Evolutionary conservation across 192 early-diverging fungal genomes (phyloP), one percentile per base, ranked within the genome.

Genomic region (Entrophospora sp.): DNA sequence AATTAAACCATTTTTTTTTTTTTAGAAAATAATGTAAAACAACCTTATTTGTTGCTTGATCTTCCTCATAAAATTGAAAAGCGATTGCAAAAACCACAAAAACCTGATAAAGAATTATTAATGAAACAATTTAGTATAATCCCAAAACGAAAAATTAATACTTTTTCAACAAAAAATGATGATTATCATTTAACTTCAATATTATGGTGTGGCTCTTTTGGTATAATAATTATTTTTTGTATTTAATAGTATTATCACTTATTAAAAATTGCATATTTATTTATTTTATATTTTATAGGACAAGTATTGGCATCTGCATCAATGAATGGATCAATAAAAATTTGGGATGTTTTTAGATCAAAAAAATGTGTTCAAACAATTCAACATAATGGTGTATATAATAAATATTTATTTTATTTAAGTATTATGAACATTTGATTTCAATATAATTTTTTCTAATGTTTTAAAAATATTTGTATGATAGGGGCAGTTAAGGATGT

Each of bases 201-300:
- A 53, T 44, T 25, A 65, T 65, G 64, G 64, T 65, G 64, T 40
- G 64, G 64, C 9, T 38, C 31, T 28, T 65, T 65, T 55, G 64
- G 64, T 65, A 16, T n/a, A 48, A 31, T 38, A 28, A 25, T 65
- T 25, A 0, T 18, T 48, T 31, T 49, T 13, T 14, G 22, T 16
- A 22, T 63, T 14, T 48, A 24, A 49, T 12, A 25, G 31, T 14
- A 12, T 10, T 36, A 20, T 12, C 3, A 34, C 22, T 48, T 24
- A 48, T 49, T n/a, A n/a, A n/a, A n/a, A n/a, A n/a, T n/a, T n/a
- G n/a, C n/a, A n/a, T n/a, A n/a, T 12, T 22, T 22, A 35, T 6
- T 20, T 20, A 20, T 32, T 27, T 43, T 27, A 25, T 10, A 53
- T 20, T 40, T 22, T 64, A 14, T 48, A 65, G 64, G 64, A 38